Evolutionary conservation across 2,329 filamentous ascomycete genomes (phyloP), one percentile per base, ranked within the genome.

Genomic region (Rhinocladiella similis): DNA sequence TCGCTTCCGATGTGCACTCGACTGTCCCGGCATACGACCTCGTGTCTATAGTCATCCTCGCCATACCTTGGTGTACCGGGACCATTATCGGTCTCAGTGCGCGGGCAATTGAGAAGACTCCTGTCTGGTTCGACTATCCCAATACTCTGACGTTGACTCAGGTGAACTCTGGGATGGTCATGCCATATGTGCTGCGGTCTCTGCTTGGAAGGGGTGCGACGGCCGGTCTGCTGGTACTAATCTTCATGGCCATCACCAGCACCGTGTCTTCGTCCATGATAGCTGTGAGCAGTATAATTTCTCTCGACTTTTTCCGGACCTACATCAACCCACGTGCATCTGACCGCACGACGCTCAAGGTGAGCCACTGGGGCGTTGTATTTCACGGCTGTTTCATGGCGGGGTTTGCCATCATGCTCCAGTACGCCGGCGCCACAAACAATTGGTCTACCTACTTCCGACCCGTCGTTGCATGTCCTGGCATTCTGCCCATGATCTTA

Each of bases 181-280:
- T 80, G 76, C 77, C 77, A 3, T 79, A 77, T 50, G 69, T 72
- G 0, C 65, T 78, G 12, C 72, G 74, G 45, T 74, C 76, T 0
- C 64, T 80, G 0, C 72, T 78, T 7, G 77, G 77, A 5, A 68
- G 69, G 41, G 69, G 70, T 9, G 77, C 74, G 0, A 75, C 75
- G 9, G 68, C 71, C 2, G 77, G 70, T 1, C 73, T 77, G 47
- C 73, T 81, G 14, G 70, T 81, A 0, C 67, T 80, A 6, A 66
- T 80, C 1, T 81, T 80, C 66, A 81, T 81, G 78, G 77, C 78
- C 3, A 63, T 80, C 22, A 81, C 79, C 0, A 77, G 74, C 50
- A 80, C 77, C 0, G 72, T 80, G 0, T 79, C 77, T 0, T 78
- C 78, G 0, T 76, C 73, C 3, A 76, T 80, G 70, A 80, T 81